Evolutionary conservation across 2,329 filamentous ascomycete species (phyloP).

Genomic region (Didymella arachidicola): DNA sequence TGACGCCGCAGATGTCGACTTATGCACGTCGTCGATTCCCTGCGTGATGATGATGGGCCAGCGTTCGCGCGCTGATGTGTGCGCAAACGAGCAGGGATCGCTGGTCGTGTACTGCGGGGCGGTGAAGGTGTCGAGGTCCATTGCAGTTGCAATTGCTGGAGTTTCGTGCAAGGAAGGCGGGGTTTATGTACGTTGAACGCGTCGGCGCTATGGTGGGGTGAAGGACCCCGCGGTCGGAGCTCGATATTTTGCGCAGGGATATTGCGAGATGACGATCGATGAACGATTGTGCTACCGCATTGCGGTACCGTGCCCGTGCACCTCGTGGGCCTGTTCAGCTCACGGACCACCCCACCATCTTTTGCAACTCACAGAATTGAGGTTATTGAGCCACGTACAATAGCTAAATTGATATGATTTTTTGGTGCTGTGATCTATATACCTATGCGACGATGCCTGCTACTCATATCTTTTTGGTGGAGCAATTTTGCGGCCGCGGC

Average conservation of each 20-base stretch:
- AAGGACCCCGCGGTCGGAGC: conserved; percentile 5
- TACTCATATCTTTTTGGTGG: too few species aligned
- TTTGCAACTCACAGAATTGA: too few species aligned
- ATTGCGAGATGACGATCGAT: background rate
- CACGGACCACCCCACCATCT: too few species aligned
- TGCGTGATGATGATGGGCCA: conserved; percentile 96
- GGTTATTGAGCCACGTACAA: too few species aligned
- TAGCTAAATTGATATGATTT: too few species aligned
- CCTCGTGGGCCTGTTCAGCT: too few species aligned
- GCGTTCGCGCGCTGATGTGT: conserved; percentile 80
- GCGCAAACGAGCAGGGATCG: conserved; percentile 87
- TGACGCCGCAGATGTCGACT: conserved; percentile 66
- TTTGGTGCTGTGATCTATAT: too few species aligned
- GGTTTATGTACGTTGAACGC: background rate
- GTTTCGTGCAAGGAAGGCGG: too few species aligned
- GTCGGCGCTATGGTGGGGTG: conserved; percentile 16
- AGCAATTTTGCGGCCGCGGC: too few species aligned
- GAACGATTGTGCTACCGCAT: background rate
- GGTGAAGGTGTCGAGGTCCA: conserved; percentile 37
- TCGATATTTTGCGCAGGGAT: conserved; percentile 8
- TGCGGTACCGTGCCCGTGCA: background rate
- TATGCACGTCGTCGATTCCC: conserved; percentile 93
- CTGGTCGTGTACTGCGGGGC: conserved; percentile 78
- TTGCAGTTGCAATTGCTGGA: background rate
- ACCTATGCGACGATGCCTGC: too few species aligned